Conservation (phyloP, 179 eudicot genomes). For the Actinidia chinensis region DNA sequence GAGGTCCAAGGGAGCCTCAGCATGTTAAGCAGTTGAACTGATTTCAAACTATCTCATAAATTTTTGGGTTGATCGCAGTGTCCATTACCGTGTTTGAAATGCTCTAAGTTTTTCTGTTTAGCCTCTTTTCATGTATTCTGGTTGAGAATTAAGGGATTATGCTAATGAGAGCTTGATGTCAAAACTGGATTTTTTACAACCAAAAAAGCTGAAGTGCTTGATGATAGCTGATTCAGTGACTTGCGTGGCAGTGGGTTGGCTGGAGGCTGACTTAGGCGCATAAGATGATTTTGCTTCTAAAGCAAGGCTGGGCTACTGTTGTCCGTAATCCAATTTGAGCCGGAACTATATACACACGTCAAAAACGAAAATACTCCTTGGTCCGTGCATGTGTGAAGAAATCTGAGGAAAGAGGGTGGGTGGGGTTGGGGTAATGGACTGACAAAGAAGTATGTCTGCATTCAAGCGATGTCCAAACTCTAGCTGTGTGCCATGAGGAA, state of each 20-base stretch:
- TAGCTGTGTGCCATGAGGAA: no score
- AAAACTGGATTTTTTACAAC: neutral
- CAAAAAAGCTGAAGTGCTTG: no score
- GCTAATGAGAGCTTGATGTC: neutral
- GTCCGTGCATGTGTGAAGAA: no score
- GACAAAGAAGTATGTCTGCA: no score
- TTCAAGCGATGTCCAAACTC: no score
- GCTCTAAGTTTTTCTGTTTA: slow-evolving; percentile 35
- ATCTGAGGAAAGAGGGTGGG: no score
- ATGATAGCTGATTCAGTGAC: neutral
- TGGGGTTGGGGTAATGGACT: no score
- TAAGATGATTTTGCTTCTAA: no score
- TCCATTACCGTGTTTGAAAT: slow-evolving; percentile 64
- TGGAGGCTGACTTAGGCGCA: neutral
- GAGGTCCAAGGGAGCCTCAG: slow-evolving; percentile 77
- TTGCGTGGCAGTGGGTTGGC: neutral
- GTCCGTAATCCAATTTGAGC: no score
- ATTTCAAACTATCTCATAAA: slow-evolving; percentile 72
- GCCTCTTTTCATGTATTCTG: slow-evolving; percentile 7
- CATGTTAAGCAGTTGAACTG: slow-evolving; percentile 67
- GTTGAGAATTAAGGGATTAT: slow-evolving; percentile 5
- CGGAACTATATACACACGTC: no score
- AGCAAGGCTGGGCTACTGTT: no score
- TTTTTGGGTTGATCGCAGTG: slow-evolving; percentile 84
- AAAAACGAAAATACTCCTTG: no score